A percentile compares a stretch with the other conserved stretches of the same genome.
Conservation (phyloP, 2,329 filamentous ascomycete genomes). For the Fonsecaea erecta region DNA sequence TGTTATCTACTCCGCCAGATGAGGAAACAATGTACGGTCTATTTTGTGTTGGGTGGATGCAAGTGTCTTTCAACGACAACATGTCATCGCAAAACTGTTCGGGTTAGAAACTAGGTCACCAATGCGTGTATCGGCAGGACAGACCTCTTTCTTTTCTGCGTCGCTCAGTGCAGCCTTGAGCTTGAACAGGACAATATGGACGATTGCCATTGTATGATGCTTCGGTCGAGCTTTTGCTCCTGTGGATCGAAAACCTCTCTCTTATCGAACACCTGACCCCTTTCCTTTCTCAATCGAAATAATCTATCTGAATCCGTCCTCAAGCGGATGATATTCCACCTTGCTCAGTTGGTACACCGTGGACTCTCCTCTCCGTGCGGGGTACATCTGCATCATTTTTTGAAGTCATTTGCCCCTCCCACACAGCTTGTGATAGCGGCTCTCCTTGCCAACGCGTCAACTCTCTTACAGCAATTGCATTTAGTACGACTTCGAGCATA, state of each 20-base stretch:
- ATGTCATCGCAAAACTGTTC: constrained; percentile 61
- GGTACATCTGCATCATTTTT: neutral
- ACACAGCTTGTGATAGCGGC: neutral
- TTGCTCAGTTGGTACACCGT: neutral
- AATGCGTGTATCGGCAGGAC: constrained; percentile 34
- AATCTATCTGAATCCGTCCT: neutral
- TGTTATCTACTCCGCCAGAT: constrained; percentile 66
- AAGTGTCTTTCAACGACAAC: constrained; percentile 62
- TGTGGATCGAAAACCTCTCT: neutral
- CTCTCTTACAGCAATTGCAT: neutral
- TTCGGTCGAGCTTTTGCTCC: neutral
- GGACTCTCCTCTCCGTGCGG: neutral
- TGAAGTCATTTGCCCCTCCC: neutral
- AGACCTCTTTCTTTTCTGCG: constrained; percentile 61
- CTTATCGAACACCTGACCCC: neutral
- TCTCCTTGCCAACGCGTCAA: neutral
- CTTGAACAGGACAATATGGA: constrained; percentile 71
- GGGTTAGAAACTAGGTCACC: neutral
- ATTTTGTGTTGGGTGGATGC: constrained; percentile 63
- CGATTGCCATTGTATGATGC: constrained; percentile 59
- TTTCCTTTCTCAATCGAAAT: neutral
- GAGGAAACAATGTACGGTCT: constrained; percentile 65
- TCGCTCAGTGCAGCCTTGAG: constrained; percentile 61
- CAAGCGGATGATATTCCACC: neutral
- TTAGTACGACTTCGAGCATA: neutral